phyloP scores from a whole-genome alignment of 2,329 filamentous ascomycete genomes.

The Didymellaceae sp. region DNA sequence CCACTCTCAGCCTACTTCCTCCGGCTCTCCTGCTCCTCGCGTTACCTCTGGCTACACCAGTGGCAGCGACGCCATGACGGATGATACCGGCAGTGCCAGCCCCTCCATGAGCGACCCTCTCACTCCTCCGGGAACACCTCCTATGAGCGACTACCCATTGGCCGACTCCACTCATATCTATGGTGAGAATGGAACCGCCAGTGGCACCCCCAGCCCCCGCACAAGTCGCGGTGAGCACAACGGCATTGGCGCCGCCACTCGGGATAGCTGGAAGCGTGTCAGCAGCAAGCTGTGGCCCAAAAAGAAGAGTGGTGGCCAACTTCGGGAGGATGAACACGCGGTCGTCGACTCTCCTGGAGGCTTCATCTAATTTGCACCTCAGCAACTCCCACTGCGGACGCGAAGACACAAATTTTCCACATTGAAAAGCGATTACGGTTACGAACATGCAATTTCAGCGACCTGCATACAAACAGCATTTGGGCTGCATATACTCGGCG shows the following conservation, averaged over 20 bases:
- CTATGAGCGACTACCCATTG: conserved; percentile 63
- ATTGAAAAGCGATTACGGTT: conserved; percentile 37
- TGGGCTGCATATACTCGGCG: conserved; percentile 45
- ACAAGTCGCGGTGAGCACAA: conserved; percentile 48
- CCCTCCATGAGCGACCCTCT: conserved; percentile 65
- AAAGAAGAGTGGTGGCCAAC: conserved; percentile 46
- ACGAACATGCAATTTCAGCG: conserved; percentile 43
- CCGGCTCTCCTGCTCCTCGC: conserved; percentile 37
- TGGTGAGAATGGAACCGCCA: conserved; percentile 41
- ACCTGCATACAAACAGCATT: conserved; percentile 43
- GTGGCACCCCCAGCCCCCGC: conserved; percentile 47
- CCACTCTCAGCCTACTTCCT: conserved; percentile 46
- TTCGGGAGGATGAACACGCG: conserved; percentile 46
- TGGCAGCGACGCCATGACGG: conserved; percentile 57
- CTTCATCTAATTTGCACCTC: conserved; percentile 13
- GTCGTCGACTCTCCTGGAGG: conserved; percentile 35
- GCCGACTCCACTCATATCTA: conserved; percentile 45
- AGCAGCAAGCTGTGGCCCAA: conserved; percentile 52
- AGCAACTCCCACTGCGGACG: background rate
- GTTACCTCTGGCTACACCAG: conserved; percentile 50
- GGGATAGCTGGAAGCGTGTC: conserved; percentile 50
- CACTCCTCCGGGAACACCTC: conserved; percentile 79
- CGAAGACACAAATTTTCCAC: conserved; percentile 12
- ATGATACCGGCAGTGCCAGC: conserved; percentile 67
- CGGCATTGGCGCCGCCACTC: conserved; percentile 44